Conservation (phyloP, 1,284 basidiomycete species). For the Leccinum subrobustum region DNA sequence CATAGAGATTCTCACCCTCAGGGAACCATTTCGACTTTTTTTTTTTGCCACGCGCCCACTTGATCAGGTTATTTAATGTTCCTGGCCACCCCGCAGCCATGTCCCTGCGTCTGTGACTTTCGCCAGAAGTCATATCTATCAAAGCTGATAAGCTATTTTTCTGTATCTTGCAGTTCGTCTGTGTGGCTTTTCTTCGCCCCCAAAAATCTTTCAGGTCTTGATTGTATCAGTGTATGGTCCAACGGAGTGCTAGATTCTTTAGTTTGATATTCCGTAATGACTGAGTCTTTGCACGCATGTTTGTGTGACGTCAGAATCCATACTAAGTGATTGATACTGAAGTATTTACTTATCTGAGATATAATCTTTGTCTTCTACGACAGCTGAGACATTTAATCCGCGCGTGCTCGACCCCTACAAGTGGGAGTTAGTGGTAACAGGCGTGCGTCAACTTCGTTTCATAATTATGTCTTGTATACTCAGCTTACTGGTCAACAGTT, state of each 20-base stretch:
- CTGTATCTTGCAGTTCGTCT: not conserved
- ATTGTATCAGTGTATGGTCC: not conserved
- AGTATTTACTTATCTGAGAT: not conserved
- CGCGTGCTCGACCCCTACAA: not conserved
- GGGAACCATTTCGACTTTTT: too few species aligned
- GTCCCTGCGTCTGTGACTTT: too few species aligned
- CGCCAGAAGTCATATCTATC: not conserved
- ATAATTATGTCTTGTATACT: not conserved
- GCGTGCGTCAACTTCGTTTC: not conserved
- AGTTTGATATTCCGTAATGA: not conserved
- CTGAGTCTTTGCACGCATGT: not conserved
- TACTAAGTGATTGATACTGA: too few species aligned
- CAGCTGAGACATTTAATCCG: not conserved
- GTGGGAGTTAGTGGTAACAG: too few species aligned
- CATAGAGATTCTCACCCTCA: too few species aligned
- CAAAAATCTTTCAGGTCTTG: not conserved
- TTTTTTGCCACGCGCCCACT: too few species aligned
- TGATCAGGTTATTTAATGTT: too few species aligned
- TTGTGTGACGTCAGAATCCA: not conserved
- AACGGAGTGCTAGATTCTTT: not conserved
- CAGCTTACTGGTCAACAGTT: too few species aligned
- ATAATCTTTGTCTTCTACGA: not conserved
- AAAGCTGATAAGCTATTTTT: not conserved
- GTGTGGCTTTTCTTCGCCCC: not conserved
- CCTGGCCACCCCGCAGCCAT: too few species aligned